A percentile compares a stretch with the other conserved stretches of the same genome.
phyloP scores from a whole-genome alignment of 352 stramenopile genomes.

The Phytopythium vexans region DNA sequence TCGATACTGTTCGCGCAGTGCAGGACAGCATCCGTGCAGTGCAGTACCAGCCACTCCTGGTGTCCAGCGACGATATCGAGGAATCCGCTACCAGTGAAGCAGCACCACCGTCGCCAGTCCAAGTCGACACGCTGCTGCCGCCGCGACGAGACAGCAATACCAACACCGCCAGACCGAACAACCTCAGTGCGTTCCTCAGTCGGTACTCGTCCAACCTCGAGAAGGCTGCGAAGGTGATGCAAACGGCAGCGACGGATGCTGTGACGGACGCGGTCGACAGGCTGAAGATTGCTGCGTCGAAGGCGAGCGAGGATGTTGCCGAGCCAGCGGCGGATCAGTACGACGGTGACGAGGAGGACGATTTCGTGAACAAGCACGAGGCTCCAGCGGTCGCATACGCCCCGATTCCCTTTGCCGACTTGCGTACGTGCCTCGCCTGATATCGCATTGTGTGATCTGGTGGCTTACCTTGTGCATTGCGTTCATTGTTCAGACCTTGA shows the following conservation, averaged over 20 bases:
- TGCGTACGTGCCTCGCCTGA: no score
- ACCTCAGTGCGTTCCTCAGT: conserved; percentile 63
- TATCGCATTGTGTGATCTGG: no score
- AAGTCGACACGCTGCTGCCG: conserved; percentile 8
- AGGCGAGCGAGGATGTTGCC: conserved; percentile 3
- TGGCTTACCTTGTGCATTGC: no score
- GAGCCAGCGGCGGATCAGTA: conserved; percentile 6
- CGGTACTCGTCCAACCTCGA: conserved; percentile 70
- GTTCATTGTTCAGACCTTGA: conserved; percentile 19
- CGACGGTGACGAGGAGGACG: conserved; percentile 5
- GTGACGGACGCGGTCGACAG: no score
- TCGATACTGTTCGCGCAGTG: no score
- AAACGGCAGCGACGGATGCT: neutral
- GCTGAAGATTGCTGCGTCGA: no score
- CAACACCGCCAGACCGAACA: conserved; percentile 36
- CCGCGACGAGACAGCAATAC: conserved; percentile 8
- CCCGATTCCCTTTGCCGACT: no score
- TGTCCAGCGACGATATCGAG: neutral
- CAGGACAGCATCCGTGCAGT: conserved; percentile 5
- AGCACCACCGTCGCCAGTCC: neutral
- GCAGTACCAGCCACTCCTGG: conserved; percentile 6
- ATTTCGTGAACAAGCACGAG: neutral
- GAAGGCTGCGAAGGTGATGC: conserved; percentile 9
- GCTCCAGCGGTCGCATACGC: no score
- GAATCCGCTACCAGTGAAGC: neutral